These are phyloP conservation scores for Gracilaria caudata DNA, from an alignment of 23 red algal species.

Conservation along the genomic window DNA sequence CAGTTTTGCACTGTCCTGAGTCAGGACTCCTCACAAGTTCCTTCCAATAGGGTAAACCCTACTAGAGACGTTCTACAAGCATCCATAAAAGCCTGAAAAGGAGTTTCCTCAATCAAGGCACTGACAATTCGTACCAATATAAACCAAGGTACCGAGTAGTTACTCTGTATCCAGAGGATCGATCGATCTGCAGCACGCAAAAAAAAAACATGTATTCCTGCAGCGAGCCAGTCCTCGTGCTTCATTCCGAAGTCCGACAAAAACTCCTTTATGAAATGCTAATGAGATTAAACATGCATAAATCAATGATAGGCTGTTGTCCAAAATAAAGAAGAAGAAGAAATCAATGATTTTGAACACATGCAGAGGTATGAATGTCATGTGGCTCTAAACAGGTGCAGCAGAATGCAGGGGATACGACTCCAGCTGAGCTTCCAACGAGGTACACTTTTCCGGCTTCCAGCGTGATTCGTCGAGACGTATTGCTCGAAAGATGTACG, in stretches of 20 bases:
- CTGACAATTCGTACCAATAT: too few relatives aligned
- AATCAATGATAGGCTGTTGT: background rate
- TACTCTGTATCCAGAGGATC: too few relatives aligned
- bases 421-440: background rate
- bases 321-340: background rate
- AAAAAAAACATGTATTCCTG: background rate
- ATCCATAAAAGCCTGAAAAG: too few relatives aligned
- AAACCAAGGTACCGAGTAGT: too few relatives aligned
- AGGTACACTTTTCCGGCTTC: background rate
- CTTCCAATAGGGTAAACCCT: too few relatives aligned
- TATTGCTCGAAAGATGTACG: background rate
- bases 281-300: too few relatives aligned
- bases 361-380: background rate
- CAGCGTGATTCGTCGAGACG: background rate
- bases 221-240: background rate
- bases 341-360: background rate
- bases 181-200: too few relatives aligned
- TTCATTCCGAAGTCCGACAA: background rate
- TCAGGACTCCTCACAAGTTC: too few relatives aligned
- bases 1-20: too few relatives aligned
- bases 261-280: background rate
- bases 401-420: background rate
- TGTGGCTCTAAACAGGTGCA: background rate
- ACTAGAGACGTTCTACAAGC: too few relatives aligned
- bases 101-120: too few relatives aligned